A percentile compares a stretch with the other conserved stretches of the same genome.
These are phyloP conservation scores for Avicennia marina DNA, from an alignment of 257 asterid species.

Conservation along the genomic window DNA sequence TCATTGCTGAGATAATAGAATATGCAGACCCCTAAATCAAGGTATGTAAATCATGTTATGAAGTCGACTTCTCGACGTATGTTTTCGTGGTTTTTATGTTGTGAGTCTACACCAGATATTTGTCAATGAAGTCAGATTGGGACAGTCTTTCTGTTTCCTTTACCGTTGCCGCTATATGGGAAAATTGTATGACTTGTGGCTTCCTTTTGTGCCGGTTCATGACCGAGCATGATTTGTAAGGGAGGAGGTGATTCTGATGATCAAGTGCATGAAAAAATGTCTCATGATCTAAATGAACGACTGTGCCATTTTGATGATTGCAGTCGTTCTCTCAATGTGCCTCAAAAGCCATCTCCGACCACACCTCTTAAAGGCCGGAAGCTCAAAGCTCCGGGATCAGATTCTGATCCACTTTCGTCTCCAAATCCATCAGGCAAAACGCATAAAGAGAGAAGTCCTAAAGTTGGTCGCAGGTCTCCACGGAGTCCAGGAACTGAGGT, in stretches of 20 bases:
- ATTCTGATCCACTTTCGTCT: constrained; percentile 42
- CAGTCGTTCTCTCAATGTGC: constrained; percentile 57
- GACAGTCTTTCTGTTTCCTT: background rate
- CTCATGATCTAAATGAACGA: background rate
- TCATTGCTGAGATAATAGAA: constrained; percentile 22
- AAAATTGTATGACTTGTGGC: too few species aligned
- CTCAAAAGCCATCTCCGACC: constrained; percentile 44
- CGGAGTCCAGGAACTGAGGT: constrained; percentile 73
- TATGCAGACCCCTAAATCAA: constrained; percentile 86
- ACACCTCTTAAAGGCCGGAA: constrained; percentile 48
- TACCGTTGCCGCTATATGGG: background rate
- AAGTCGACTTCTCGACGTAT: background rate
- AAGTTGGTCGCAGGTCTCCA: constrained; percentile 59
- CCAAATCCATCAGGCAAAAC: constrained; percentile 48
- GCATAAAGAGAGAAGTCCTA: constrained; percentile 64
- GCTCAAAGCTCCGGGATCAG: constrained; percentile 40
- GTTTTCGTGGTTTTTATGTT: too few species aligned
- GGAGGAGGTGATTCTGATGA: constrained; percentile 4
- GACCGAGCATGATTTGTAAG: background rate
- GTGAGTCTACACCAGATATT: background rate
- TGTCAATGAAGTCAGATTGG: background rate
- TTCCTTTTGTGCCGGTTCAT: background rate
- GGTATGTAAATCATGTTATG: constrained; percentile 35
- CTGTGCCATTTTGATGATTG: constrained; percentile 8
- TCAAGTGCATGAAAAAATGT: background rate